These are phyloP conservation scores for Ogataea glucozyma DNA, from an alignment of 805 yeast species.

Conservation along the genomic window DNA sequence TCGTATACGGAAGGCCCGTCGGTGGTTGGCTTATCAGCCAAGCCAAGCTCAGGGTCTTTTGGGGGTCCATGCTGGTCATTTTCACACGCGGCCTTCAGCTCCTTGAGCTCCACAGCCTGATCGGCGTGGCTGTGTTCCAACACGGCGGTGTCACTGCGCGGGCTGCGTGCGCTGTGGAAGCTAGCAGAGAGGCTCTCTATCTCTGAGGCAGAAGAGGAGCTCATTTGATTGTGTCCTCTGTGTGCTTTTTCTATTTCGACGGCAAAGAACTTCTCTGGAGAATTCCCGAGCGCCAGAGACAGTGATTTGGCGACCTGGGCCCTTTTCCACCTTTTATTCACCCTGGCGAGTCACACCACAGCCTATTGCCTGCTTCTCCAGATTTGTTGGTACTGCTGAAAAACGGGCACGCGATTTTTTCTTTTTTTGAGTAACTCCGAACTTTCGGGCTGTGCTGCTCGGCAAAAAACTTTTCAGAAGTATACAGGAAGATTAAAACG, in stretches of 20 bases:
- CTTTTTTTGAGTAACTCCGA: not conserved
- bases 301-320: too few relatives aligned
- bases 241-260: too few relatives aligned
- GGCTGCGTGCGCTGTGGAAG: not conserved
- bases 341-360: too few relatives aligned
- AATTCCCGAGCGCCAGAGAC: too few relatives aligned
- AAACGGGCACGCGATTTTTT: not conserved
- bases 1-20: slow-evolving; percentile 3
- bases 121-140: not conserved
- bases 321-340: too few relatives aligned
- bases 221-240: too few relatives aligned
- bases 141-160: not conserved
- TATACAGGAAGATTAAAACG: not conserved
- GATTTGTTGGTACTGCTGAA: not conserved
- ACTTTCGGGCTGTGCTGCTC: slow-evolving; percentile 2
- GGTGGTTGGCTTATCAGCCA: slow-evolving; percentile 3
- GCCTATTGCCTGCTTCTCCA: too few relatives aligned
- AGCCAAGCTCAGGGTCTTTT: too few relatives aligned
- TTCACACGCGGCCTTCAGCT: not conserved
- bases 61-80: too few relatives aligned
- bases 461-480: slow-evolving; percentile 6
- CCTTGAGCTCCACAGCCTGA: not conserved
- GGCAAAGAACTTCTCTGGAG: too few relatives aligned
- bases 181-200: slow-evolving; percentile 1
- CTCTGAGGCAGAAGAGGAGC: not conserved